Evolutionary conservation across 805 yeast genomes (phyloP).

Genomic region (Lipomyces spencermartinsiae): DNA sequence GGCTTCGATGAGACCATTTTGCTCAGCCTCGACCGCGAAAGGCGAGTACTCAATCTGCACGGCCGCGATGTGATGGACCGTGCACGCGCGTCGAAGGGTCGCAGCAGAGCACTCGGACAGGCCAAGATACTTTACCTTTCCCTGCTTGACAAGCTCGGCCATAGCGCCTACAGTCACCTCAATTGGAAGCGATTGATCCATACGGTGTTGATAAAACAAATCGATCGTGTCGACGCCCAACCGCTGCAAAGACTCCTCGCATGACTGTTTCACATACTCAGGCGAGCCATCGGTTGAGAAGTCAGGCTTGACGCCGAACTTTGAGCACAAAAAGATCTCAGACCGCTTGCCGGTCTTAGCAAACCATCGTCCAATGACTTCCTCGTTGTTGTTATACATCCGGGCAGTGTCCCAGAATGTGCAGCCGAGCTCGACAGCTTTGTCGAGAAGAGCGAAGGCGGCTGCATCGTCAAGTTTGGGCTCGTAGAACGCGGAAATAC

Average conservation of each 20-base stretch:
- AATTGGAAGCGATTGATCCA: slow-evolving; percentile 62
- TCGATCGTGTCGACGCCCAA: slow-evolving; percentile 48
- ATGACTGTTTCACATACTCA: slow-evolving; percentile 28
- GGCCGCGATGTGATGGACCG: slow-evolving; percentile 62
- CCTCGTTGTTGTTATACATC: slow-evolving; percentile 67
- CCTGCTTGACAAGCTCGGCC: slow-evolving; percentile 64
- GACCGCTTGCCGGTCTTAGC: slow-evolving; percentile 54
- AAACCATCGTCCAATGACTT: slow-evolving; percentile 60
- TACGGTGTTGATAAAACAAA: slow-evolving; percentile 74
- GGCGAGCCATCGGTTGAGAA: slow-evolving; percentile 42
- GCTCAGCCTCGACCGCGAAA: slow-evolving; percentile 64
- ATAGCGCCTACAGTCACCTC: slow-evolving; percentile 65
- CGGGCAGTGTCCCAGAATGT: slow-evolving; percentile 70
- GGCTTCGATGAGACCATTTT: slow-evolving; percentile 67
- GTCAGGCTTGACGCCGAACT: slow-evolving; percentile 57
- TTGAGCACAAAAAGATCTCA: slow-evolving; percentile 63
- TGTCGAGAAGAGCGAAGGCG: slow-evolving; percentile 59
- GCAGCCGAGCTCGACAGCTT: slow-evolving; percentile 56
- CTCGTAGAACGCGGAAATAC: slow-evolving; percentile 33
- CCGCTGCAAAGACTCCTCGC: slow-evolving; percentile 26
- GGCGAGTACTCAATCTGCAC: slow-evolving; percentile 84
- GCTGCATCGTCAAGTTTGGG: slow-evolving; percentile 49
- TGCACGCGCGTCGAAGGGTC: slow-evolving; percentile 64
- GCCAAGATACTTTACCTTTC: slow-evolving; percentile 72
- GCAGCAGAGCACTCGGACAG: slow-evolving; percentile 73